Percentiles rank a stretch among this genome's conserved stretches.
These are phyloP conservation scores for Globisporangium spinosum DNA, from an alignment of 352 stramenopile genomes.

Conservation along the genomic window DNA sequence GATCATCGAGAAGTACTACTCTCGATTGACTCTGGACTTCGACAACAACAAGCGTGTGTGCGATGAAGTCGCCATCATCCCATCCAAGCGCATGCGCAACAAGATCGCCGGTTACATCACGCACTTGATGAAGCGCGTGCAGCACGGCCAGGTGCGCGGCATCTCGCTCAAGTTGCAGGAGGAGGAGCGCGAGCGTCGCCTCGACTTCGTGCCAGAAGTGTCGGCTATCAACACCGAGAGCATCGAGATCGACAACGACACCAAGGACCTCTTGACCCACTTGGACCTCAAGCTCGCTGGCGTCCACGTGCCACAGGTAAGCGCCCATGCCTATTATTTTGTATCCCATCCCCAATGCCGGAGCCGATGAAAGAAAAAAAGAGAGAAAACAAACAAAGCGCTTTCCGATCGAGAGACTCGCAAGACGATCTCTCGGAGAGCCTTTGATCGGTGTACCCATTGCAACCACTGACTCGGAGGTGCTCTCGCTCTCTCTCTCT, in stretches of 20 bases:
- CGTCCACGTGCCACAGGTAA: slow-evolving; percentile 88
- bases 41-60: slow-evolving; percentile 99
- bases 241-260: slow-evolving; percentile 98
- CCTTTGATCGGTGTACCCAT: slow-evolving; percentile 63
- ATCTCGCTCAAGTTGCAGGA: slow-evolving; percentile 99
- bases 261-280: slow-evolving; percentile 96
- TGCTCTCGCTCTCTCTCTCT: not conserved
- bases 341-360: slow-evolving; percentile 55
- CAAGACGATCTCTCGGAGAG: slow-evolving; percentile 11
- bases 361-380: slow-evolving; percentile 62
- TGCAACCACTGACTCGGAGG: slow-evolving; percentile 27
- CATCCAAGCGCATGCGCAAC: slow-evolving; percentile 99
- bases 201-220: slow-evolving; percentile 99
- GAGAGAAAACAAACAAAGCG: slow-evolving; percentile 19
- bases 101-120: slow-evolving; percentile 99
- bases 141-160: slow-evolving; percentile 97
- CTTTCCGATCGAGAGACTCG: slow-evolving; percentile 14
- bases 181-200: slow-evolving; percentile 98
- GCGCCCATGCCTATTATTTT: slow-evolving; percentile 19
- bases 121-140: slow-evolving; percentile 99
- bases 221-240: slow-evolving; percentile 91
- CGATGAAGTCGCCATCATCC: slow-evolving; percentile 97
- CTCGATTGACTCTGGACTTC: slow-evolving; percentile 98
- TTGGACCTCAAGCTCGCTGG: slow-evolving; percentile 92
- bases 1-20: slow-evolving; percentile 99